Evolutionary conservation across 73 alveolate species (phyloP).

Genomic region (Vitrella brassicaformis): DNA sequence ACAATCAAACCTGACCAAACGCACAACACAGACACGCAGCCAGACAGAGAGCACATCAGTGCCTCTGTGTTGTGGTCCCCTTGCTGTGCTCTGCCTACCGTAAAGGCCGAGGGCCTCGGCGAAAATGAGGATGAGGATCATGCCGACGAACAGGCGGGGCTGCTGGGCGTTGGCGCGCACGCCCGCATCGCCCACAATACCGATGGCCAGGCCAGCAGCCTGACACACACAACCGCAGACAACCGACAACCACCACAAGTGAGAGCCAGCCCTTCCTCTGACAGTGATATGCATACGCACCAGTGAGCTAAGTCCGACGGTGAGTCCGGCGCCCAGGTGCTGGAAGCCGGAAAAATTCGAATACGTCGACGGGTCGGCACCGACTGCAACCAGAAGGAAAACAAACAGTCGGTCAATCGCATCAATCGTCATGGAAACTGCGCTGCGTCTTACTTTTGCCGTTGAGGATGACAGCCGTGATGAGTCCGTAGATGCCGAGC

Average conservation of each 20-base stretch:
- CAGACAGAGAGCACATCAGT: no score
- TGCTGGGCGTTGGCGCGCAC: slow-evolving; percentile 97
- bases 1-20: no score
- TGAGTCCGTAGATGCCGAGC: slow-evolving; percentile 82
- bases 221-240: no score
- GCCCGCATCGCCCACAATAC: slow-evolving; percentile 98
- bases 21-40: no score
- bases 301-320: slow-evolving; percentile 70
- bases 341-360: slow-evolving; percentile 75
- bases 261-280: slow-evolving; percentile 21
- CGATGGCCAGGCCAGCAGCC: slow-evolving; percentile 98
- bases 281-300: no score
- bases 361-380: slow-evolving; percentile 31
- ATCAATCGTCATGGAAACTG: slow-evolving; percentile 19
- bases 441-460: no score
- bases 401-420: background rate
- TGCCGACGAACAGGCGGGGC: slow-evolving; percentile 92
- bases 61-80: no score
- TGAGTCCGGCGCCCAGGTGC: slow-evolving; percentile 71
- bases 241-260: slow-evolving; percentile 1
- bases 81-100: no score
- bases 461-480: slow-evolving; percentile 86
- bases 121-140: slow-evolving; percentile 86
- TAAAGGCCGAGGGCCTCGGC: slow-evolving; percentile 95
- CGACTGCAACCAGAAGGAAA: no score